Conservation (phyloP, 169 alveolate species). For the Eimeria falciformis region DNA sequence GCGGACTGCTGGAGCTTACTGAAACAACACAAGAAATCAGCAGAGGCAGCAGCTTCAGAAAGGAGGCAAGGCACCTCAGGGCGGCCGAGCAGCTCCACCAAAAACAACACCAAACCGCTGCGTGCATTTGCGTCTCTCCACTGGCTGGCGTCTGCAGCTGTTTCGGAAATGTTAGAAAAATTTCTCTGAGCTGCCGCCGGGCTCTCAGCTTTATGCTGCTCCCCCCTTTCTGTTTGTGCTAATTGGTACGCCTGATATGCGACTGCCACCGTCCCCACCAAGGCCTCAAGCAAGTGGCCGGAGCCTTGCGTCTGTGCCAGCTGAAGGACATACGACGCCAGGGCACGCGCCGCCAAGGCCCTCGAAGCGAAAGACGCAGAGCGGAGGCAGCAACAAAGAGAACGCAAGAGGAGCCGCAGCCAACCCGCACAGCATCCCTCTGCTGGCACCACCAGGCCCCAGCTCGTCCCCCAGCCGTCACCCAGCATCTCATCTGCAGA, state of each 20-base stretch:
- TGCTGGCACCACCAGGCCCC: neutral
- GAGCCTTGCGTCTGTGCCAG: slow-evolving; percentile 19
- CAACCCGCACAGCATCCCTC: neutral
- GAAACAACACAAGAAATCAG: slow-evolving; percentile 7
- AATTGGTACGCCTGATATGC: neutral
- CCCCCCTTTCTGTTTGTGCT: neutral
- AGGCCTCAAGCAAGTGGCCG: neutral
- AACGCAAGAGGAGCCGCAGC: slow-evolving; percentile 21
- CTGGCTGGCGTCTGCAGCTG: neutral
- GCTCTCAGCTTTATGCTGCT: too few relatives aligned
- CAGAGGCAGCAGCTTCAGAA: too few relatives aligned
- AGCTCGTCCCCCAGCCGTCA: neutral
- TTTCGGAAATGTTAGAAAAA: too few relatives aligned
- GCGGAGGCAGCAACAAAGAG: slow-evolving; percentile 39
- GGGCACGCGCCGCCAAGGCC: slow-evolving; percentile 48
- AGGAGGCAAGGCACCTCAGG: neutral
- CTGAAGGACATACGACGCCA: slow-evolving; percentile 42
- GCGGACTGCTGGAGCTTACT: neutral
- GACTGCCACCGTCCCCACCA: neutral
- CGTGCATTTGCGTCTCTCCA: slow-evolving; percentile 30
- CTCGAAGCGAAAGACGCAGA: slow-evolving; percentile 20
- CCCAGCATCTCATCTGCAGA: neutral
- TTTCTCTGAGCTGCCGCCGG: too few relatives aligned
- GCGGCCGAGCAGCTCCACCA: slow-evolving; percentile 45
- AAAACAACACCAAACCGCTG: slow-evolving; percentile 30